Percentiles rank a stretch among this genome's conserved stretches.
These are phyloP conservation scores for Elsinoe fawcettii DNA, from an alignment of 2,329 filamentous ascomycete species.

Conservation along the genomic window DNA sequence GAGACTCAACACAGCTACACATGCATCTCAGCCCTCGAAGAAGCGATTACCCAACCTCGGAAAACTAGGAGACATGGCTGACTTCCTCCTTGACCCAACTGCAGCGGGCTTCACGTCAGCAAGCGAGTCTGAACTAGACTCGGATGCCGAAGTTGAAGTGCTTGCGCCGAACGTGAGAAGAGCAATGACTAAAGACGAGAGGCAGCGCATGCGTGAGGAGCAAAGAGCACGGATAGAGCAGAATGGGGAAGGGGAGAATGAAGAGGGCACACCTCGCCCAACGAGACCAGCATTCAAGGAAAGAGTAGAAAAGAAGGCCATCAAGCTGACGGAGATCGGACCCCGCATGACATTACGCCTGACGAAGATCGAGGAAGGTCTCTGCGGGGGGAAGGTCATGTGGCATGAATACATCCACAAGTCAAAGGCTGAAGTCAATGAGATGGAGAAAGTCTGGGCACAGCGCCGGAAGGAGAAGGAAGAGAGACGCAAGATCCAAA, in stretches of 20 bases:
- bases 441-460: slow-evolving; percentile 78
- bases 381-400: slow-evolving; percentile 85
- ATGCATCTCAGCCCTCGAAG: slow-evolving; percentile 53
- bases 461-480: slow-evolving; percentile 73
- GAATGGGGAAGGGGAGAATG: slow-evolving; percentile 20
- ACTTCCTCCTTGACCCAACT: slow-evolving; percentile 77
- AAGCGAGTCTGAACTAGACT: slow-evolving; percentile 86
- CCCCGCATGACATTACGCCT: slow-evolving; percentile 81
- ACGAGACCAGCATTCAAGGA: slow-evolving; percentile 34
- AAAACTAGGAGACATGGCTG: slow-evolving; percentile 84
- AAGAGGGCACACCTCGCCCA: slow-evolving; percentile 22
- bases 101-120: slow-evolving; percentile 85
- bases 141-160: slow-evolving; percentile 91
- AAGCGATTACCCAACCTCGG: slow-evolving; percentile 71
- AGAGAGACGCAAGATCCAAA: slow-evolving; percentile 70
- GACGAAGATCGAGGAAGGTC: slow-evolving; percentile 91
- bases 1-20: slow-evolving; percentile 77
- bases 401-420: slow-evolving; percentile 97
- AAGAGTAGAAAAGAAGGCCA: slow-evolving; percentile 70
- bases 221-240: slow-evolving; percentile 16
- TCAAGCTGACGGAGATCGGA: slow-evolving; percentile 87
- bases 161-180: slow-evolving; percentile 52
- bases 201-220: slow-evolving; percentile 33
- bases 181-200: slow-evolving; percentile 50
- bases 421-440: slow-evolving; percentile 64